A percentile compares a stretch with the other conserved stretches of the same genome.
These are phyloP conservation scores for Balansia obtecta DNA, from an alignment of 2,329 filamentous ascomycete genomes.

Conservation along the genomic window DNA sequence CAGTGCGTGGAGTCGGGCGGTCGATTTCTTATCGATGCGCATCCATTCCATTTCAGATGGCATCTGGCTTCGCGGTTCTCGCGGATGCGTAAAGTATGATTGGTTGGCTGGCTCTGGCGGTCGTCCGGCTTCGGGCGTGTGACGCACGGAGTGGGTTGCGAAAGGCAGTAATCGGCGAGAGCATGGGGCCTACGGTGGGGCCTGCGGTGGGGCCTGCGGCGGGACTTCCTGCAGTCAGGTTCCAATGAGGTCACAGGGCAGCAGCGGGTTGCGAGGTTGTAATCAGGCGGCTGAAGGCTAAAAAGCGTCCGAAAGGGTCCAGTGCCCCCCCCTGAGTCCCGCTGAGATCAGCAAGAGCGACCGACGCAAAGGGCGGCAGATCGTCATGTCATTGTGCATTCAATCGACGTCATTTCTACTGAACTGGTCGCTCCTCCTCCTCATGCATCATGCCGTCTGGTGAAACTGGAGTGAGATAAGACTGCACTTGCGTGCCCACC, in stretches of 20 bases:
- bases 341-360: no score
- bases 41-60: background rate
- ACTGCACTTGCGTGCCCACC: no score
- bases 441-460: no score
- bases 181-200: background rate
- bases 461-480: no score
- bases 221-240: background rate
- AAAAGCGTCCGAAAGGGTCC: no score
- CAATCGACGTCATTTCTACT: no score
- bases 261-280: background rate
- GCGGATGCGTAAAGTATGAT: slow-evolving; percentile 3
- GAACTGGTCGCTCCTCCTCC: no score
- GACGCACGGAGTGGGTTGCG: slow-evolving; percentile 1
- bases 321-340: no score
- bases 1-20: background rate
- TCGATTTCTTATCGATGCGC: slow-evolving; percentile 4
- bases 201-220: no score
- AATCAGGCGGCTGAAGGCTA: background rate
- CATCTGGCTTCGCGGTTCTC: slow-evolving; percentile 3
- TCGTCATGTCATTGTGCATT: no score
- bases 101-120: slow-evolving; percentile 5
- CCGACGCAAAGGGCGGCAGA: no score
- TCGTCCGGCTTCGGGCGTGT: slow-evolving; percentile 5
- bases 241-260: background rate
- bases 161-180: background rate